Conservation (phyloP, 2,329 filamentous ascomycete genomes). For the Harringtonia lauricola region DNA sequence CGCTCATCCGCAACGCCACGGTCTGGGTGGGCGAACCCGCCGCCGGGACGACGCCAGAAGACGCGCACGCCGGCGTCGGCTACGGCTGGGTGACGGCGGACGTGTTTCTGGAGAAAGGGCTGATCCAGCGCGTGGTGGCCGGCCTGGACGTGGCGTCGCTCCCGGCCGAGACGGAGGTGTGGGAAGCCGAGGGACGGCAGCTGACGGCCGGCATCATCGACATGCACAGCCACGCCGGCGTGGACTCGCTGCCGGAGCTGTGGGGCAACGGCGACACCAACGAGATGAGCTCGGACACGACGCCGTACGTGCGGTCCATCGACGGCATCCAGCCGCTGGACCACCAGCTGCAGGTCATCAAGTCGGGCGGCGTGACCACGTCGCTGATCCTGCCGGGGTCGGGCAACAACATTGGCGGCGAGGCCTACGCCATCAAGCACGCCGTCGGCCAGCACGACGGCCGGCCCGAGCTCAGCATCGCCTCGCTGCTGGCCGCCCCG, state of each 20-base stretch:
- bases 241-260: constrained; percentile 44
- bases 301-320: constrained; percentile 56
- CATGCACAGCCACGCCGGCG: constrained; percentile 59
- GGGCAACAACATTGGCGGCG: constrained; percentile 63
- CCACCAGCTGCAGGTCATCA: constrained; percentile 56
- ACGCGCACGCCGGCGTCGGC: constrained; percentile 45
- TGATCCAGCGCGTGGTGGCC: constrained; percentile 43
- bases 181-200: constrained; percentile 47
- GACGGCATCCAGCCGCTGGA: constrained; percentile 55
- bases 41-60: constrained; percentile 37
- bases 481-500: constrained; percentile 55
- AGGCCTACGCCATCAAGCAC: constrained; percentile 59
- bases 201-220: constrained; percentile 59
- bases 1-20: constrained; percentile 54
- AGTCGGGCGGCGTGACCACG: constrained; percentile 62
- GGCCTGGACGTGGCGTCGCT: constrained; percentile 20
- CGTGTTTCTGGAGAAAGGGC: constrained; percentile 47
- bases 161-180: constrained; percentile 36
- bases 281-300: constrained; percentile 52
- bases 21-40: constrained; percentile 55
- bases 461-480: constrained; percentile 49
- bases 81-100: constrained; percentile 51
- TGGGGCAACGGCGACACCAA: constrained; percentile 48
- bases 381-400: constrained; percentile 56
- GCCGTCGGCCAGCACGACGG: constrained; percentile 49